Evolutionary conservation across 2,329 filamentous ascomycete genomes (phyloP), one percentile per base, ranked within the genome.

Genomic region (Talaromyces sp.): DNA sequence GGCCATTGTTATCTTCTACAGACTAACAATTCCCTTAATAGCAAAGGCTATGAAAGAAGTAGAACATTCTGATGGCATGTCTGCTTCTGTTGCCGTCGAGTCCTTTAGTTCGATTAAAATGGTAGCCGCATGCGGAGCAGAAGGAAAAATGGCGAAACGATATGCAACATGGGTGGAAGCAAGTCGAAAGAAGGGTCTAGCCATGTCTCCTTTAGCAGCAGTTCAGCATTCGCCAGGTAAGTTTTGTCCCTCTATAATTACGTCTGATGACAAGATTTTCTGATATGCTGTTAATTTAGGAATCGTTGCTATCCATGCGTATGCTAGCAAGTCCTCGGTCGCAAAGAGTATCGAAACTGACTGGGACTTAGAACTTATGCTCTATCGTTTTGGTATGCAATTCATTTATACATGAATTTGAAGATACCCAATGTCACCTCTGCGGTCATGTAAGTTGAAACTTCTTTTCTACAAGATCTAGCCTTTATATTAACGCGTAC

Each of bases 91-190:
- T 29, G 76, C 78, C 0, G 74, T 71, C 1, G 79, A 81, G 61
- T 71, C 75, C 0, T 73, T 81, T 41, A 64, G 66, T 1, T 74
- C 77, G 0, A 75, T 80, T 21, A 73, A 78, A 11, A 79, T 78
- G 19, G 72, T 81, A 1, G 70, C 77, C 4, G 75, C 78, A 0
- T 75, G 77, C 10, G 77, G 77, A 5, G 35, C 35, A 38, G 35
- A 38, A 38, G 35, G 35, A 6, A 38, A n/a, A 38, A 38, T 38
- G 35, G 35, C 14, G 35, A 38, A 38, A n/a, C 35, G 35, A n/a
- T 38, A 38, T 38, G 17, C 35, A 38, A 9, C 35, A 38, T 38
- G 35, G 35, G 35, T 38, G 35, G 35, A 38, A n/a, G 7, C 35
- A 38, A 8, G 14, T n/a, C 14, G 35, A 38, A 14, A 38, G 35